Percentiles rank a stretch among this genome's conserved stretches.
Conservation (phyloP, 1,284 basidiomycete species). For the Ceratobasidium sp. region DNA sequence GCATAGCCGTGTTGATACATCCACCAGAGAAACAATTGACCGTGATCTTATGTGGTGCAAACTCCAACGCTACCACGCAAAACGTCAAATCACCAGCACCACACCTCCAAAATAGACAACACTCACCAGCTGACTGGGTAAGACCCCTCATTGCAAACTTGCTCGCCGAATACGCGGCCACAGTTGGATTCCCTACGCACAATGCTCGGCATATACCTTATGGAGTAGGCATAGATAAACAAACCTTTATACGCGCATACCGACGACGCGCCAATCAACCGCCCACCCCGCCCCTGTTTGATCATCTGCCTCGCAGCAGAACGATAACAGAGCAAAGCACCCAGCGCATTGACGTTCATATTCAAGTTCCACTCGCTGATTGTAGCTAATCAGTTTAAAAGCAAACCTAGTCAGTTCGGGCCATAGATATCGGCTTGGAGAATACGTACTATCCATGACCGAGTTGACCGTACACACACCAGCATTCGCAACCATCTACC, state of each 20-base stretch:
- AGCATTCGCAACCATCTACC: conserved; percentile 52
- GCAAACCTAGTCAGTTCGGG: background rate
- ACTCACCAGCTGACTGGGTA: conserved; percentile 48
- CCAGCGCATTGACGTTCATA: conserved; percentile 50
- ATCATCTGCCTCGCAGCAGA: conserved; percentile 55
- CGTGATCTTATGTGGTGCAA: conserved; percentile 50
- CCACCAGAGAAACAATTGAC: conserved; percentile 51
- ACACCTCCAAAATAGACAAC: background rate
- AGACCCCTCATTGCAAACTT: conserved; percentile 51
- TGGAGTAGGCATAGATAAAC: background rate
- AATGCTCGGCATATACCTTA: background rate
- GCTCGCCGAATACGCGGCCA: conserved; percentile 45
- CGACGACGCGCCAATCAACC: conserved; percentile 52
- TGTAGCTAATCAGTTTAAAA: conserved; percentile 42
- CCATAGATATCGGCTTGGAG: background rate
- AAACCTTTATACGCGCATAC: conserved; percentile 49
- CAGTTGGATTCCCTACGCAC: conserved; percentile 27
- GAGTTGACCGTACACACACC: conserved; percentile 46
- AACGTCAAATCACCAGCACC: background rate
- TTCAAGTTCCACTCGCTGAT: conserved; percentile 49
- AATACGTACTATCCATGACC: conserved; percentile 49
- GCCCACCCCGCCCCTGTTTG: conserved; percentile 53
- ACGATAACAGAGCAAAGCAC: conserved; percentile 54
- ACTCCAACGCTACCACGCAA: conserved; percentile 47
- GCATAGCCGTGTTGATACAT: conserved; percentile 51